These are phyloP conservation scores for Fusarium nodosum DNA, from an alignment of 2,329 filamentous ascomycete species.

Conservation along the genomic window DNA sequence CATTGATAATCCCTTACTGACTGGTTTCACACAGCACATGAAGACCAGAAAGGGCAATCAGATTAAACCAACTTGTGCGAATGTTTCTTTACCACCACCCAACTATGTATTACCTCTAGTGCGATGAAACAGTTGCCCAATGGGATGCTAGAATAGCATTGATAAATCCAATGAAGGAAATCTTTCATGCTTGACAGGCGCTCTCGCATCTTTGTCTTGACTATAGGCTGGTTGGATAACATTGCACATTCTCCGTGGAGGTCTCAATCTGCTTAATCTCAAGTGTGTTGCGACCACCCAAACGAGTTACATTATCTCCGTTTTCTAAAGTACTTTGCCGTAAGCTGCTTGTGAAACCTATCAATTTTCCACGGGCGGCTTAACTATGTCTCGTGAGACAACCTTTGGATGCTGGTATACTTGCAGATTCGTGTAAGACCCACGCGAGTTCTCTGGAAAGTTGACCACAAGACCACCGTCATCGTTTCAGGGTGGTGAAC, in stretches of 20 bases:
- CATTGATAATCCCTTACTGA: too few relatives aligned
- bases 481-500: not conserved
- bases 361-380: not conserved
- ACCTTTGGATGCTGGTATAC: not conserved
- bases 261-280: not conserved
- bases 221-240: not conserved
- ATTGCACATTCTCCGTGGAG: not conserved
- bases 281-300: not conserved
- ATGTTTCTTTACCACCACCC: not conserved
- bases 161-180: not conserved
- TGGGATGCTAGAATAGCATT: not conserved
- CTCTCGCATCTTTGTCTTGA: not conserved
- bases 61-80: too few relatives aligned
- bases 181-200: not conserved
- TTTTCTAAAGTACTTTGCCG: not conserved
- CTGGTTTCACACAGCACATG: too few relatives aligned
- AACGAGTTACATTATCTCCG: not conserved
- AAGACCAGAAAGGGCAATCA: too few relatives aligned
- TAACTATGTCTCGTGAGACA: not conserved
- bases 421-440: not conserved
- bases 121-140: not conserved
- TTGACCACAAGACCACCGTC: not conserved
- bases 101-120: not conserved
- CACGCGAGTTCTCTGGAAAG: not conserved
- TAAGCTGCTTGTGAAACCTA: too few relatives aligned